Base-by-base conservation (phyloP, 1,284 basidiomycete genomes). In the Gastroboletus turbinatus region DNA sequence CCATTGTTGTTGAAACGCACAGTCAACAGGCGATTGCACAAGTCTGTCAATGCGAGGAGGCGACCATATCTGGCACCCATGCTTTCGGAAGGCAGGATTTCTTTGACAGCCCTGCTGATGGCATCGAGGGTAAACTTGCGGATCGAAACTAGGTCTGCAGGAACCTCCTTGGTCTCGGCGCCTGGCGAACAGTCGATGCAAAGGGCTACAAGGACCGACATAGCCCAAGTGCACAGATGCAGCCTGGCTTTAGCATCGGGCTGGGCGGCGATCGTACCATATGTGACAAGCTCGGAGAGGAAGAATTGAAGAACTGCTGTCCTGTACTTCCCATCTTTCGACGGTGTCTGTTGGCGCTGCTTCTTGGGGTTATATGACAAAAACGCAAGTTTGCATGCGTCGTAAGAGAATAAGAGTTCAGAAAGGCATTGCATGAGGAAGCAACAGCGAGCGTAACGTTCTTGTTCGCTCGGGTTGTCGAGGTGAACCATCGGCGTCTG, bases 361-460 rank as follows among this genome's bases (percentile, higher is more conserved):
- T 85, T 90, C 75, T 87, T 90, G 13, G 84, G 79, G 2, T 84
- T 86, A 67, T 86, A 93, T 0, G 90, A 88, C 58, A 96, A 73
- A 74, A 98, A 95, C 4, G 90, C 87, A 25, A 86, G 72, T 74
- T 98, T 99, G 83, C 94, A 96, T 2, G 86, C 74, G 62, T 93
- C 87, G 70, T 99, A 99, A 17, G 95, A 98, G 56, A 96, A 95
- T 2, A 97, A 75, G 3, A 98, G 78, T 75, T 99, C 96, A 1
- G 94, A 93, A 47, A 98, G 78, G 60, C 88, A 88, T 67, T 96
- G 92, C 85, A 98, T 91, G 58, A 98, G 75, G 77, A 98, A 94
- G 65, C 88, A 91, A 14, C 84, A 79, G 68, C 96, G 96, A 58
- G 87, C 74, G 50, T 76, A 74, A 35, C 74, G 76, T 55, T 82